Base-by-base conservation (phyloP, 768 basidiomycete genomes). In the Candolleomyces eurysporus region DNA sequence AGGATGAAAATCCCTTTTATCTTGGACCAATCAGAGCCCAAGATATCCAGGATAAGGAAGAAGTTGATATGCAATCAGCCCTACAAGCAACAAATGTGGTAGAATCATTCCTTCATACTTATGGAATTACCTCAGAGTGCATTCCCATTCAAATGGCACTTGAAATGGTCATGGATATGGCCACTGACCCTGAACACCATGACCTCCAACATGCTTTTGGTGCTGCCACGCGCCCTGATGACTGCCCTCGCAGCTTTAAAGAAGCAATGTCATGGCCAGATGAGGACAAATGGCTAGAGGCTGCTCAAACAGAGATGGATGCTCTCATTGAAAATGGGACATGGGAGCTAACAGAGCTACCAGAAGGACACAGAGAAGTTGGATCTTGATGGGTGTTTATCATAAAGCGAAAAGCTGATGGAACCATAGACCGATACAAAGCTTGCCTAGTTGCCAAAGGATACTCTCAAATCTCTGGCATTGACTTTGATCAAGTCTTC, bases 391-490 rank as follows among this genome's bases (percentile, higher is more conserved):
- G 66, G 64, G 60, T 61, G 1, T 61, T 59, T 31, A 32, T 26
- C 16, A 30, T 55, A 21, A 80, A 80, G 59, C 59, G 58, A 21
- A 65, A 76, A 48, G 61, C 59, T 0, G 50, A 69, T 9, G 77
- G 77, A 14, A 63, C 60, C 0, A 49, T 76, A 10, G 58, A 42
- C 1, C 57, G 60, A 0, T 66, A 69, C 61, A 79, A 80, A 62
- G 80, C 77, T 0, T 52, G 76, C 0, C 66, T 83, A 0, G 79
- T 83, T 0, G 78, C 78, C 0, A 68, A 77, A 58, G 77, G 82
- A 0, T 79, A 66, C 66, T 63, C 69, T 0, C 78, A 80, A 59
- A 61, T 69, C 1, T 67, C 66, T 1, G 76, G 77, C 0, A 21
- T 76, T 1, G 73, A 77, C 54, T 78, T 65, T 49, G 57, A 52